Base-by-base conservation (phyloP, 2,329 filamentous ascomycete species). In the Diaporthe ilicicola region DNA sequence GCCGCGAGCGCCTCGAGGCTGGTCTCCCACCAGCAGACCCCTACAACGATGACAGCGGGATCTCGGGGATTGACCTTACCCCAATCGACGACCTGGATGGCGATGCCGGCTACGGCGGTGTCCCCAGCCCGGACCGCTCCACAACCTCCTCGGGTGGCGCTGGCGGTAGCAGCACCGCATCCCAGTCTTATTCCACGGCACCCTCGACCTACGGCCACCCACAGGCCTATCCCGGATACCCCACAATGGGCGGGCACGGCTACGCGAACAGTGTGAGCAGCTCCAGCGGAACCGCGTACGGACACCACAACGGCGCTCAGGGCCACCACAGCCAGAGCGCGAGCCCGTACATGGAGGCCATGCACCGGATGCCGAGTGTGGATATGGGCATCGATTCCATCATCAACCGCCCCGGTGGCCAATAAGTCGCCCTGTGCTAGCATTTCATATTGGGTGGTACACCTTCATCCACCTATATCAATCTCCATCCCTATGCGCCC, bases 21-120 rank as follows among this genome's bases (percentile, higher is more conserved):
- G 81, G 82, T 65, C 81, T 85, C 73, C 71, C 71, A 19, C 76
- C 77, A 70, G 76, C 82, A 51, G 78, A 81, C 81, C 84, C 82
- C 81, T 89, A 88, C 85, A 87, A 89, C 83, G 91, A 93, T 83
- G 92, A 94, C 83, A 92, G 89, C 83, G 91, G 90, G 78, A 88
- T 93, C 83, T 91, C 88, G 79, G 86, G 85, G 80, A 87, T 87
- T 81, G 86, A 83, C 80, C 83, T 89, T 79, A 88, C 86, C 73
- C 86, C 86, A 78, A 84, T 87, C 82, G 88, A 89, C 81, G 88
- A 90, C 77, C 80, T 89, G 77, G 87, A 89, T 79, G 66, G 66
- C n/a, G 82, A 86, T 76, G 75, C 76, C 37, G 84, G 84, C 76
- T 88, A 88, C 81, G 87, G 84, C 82, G 65, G 65, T 50, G 65